Evolutionary conservation across 306 rosid genomes (phyloP).

Genomic region (Quillaja saponaria): DNA sequence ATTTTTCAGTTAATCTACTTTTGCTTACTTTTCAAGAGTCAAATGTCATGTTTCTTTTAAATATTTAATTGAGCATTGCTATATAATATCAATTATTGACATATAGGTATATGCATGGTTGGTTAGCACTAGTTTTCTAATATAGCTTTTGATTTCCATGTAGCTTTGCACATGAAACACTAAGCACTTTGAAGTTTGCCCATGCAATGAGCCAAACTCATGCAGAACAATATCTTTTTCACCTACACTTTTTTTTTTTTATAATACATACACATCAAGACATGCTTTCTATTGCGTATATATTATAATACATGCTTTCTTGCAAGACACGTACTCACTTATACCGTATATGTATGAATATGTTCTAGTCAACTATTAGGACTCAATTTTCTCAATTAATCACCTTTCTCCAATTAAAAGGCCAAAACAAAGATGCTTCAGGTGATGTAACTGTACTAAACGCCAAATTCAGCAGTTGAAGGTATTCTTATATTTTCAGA

Average conservation of each 20-base stretch:
- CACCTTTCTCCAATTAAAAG: constrained; percentile 34
- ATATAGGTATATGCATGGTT: too few species aligned
- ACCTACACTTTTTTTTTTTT: background rate
- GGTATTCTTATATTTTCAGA: constrained; percentile 38
- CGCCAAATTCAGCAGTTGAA: constrained; percentile 83
- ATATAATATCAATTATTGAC: too few species aligned
- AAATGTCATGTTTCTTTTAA: too few species aligned
- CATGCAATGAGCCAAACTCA: constrained; percentile 90
- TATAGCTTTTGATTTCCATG: constrained; percentile 37
- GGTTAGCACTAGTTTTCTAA: constrained; percentile 12
- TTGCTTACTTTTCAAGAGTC: too few species aligned
- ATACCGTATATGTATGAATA: too few species aligned
- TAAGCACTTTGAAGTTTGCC: constrained; percentile 95
- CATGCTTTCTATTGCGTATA: background rate
- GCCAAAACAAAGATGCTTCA: constrained; percentile 95
- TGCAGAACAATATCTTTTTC: constrained; percentile 70
- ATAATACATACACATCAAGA: background rate
- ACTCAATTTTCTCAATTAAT: constrained; percentile 27
- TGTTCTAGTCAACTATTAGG: background rate
- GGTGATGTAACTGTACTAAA: constrained; percentile 80
- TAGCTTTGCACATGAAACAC: constrained; percentile 89
- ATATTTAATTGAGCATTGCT: too few species aligned
- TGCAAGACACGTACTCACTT: background rate
- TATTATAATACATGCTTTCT: background rate
- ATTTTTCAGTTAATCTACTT: constrained; percentile 29